Evolutionary conservation across 192 early-diverging fungal species (phyloP).

Genomic region (Backusella tuberculispora): DNA sequence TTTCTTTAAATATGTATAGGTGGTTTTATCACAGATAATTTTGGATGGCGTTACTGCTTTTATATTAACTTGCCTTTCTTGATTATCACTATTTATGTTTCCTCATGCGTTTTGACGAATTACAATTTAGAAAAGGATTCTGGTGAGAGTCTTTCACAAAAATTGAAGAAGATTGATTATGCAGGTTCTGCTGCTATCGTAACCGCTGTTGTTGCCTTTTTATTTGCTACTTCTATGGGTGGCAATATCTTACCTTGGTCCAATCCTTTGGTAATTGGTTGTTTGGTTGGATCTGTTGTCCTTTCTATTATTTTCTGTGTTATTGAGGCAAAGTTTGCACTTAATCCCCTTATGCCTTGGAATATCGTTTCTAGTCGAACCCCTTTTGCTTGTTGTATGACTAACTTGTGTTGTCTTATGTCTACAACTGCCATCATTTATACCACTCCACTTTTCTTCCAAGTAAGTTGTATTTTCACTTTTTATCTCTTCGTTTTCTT

Average conservation of each 20-base stretch:
- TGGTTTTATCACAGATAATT: conserved; percentile 61
- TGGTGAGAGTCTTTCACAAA: conserved; percentile 44
- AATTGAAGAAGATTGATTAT: conserved; percentile 57
- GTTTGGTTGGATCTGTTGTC: conserved; percentile 43
- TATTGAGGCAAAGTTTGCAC: conserved; percentile 62
- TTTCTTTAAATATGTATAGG: conserved; percentile 47
- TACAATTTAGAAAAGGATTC: conserved; percentile 38
- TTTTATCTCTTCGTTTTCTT: background rate
- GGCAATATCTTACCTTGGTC: conserved; percentile 57
- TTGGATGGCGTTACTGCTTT: conserved; percentile 71
- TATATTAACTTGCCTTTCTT: conserved; percentile 82
- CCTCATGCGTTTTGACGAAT: conserved; percentile 47
- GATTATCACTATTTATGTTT: conserved; percentile 48
- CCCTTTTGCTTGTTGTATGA: conserved; percentile 34
- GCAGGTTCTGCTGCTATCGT: conserved; percentile 49
- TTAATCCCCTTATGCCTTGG: conserved; percentile 68
- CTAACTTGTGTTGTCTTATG: conserved; percentile 57
- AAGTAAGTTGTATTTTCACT: conserved; percentile 9
- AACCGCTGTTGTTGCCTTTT: conserved; percentile 44
- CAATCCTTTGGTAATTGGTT: conserved; percentile 49
- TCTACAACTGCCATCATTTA: conserved; percentile 39
- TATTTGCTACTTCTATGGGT: conserved; percentile 59
- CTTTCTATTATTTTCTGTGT: conserved; percentile 44
- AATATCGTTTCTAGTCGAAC: conserved; percentile 56
- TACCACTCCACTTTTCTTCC: conserved; percentile 45